Evolutionary conservation across 768 basidiomycete species (phyloP).

Genomic region (Kockovaella imperatae): DNA sequence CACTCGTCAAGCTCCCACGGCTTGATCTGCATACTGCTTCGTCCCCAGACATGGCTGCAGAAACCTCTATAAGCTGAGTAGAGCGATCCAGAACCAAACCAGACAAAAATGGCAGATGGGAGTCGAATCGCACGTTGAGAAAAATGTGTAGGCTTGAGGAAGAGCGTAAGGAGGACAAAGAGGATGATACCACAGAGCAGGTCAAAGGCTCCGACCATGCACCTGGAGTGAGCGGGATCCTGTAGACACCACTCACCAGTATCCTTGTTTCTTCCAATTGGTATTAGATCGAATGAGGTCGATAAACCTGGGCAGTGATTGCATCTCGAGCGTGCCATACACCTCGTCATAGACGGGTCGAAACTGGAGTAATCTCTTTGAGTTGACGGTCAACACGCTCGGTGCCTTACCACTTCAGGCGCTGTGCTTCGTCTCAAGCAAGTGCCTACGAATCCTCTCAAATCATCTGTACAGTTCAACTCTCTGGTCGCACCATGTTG

Average conservation of each 20-base stretch:
- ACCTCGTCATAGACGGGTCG: constrained; percentile 37
- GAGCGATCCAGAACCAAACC: constrained; percentile 30
- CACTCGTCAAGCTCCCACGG: constrained; percentile 39
- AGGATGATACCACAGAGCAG: constrained; percentile 20
- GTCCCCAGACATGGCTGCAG: constrained; percentile 35
- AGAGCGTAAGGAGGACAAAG: constrained; percentile 25
- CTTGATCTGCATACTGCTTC: constrained; percentile 25
- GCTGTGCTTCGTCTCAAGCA: constrained; percentile 29
- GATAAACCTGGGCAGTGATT: constrained; percentile 34
- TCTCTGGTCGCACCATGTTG: constrained; percentile 27
- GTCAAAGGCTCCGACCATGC: constrained; percentile 28
- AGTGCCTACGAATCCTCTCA: constrained; percentile 19
- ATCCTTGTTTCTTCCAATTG: constrained; percentile 35
- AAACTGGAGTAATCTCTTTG: constrained; percentile 16
- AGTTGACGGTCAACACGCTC: not conserved
- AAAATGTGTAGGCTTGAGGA: constrained; percentile 18
- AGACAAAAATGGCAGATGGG: constrained; percentile 26
- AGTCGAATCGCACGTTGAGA: constrained; percentile 26
- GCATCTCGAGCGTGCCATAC: constrained; percentile 30
- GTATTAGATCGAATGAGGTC: constrained; percentile 27
- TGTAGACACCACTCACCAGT: constrained; percentile 26
- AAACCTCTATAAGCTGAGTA: constrained; percentile 38
- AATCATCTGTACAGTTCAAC: constrained; percentile 32
- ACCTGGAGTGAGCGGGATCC: constrained; percentile 17
- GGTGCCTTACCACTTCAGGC: constrained; percentile 33